phyloP scores from a whole-genome alignment of 176 grass and related monocot species.

The Paspalum notatum region DNA sequence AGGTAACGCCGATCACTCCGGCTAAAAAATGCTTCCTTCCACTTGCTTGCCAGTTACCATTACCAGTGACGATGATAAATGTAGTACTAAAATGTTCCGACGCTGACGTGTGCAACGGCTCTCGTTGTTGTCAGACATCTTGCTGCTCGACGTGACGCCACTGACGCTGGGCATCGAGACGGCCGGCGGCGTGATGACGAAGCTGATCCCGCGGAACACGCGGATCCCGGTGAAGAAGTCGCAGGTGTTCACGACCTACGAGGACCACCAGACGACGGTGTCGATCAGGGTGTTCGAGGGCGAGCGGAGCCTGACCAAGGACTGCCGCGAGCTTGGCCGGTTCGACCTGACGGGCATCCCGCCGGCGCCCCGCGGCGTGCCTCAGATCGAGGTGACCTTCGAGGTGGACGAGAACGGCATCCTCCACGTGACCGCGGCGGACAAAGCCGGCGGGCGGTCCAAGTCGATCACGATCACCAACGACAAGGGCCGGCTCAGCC shows the following conservation, averaged over 20 bases:
- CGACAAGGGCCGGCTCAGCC: slow-evolving; percentile 40
- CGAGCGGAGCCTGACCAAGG: slow-evolving; percentile 72
- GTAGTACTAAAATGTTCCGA: background rate
- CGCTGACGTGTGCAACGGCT: background rate
- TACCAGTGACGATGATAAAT: no score
- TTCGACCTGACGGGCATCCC: slow-evolving; percentile 74
- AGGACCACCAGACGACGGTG: slow-evolving; percentile 46
- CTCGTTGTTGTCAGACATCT: slow-evolving; percentile 6
- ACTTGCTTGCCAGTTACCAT: background rate
- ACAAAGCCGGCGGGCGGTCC: slow-evolving; percentile 30
- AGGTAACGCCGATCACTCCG: no score
- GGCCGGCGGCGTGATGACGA: slow-evolving; percentile 52
- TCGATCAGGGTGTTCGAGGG: slow-evolving; percentile 44
- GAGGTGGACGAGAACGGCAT: slow-evolving; percentile 45
- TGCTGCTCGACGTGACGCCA: slow-evolving; percentile 36
- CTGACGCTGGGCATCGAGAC: slow-evolving; percentile 48
- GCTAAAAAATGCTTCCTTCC: no score
- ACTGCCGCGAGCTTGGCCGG: slow-evolving; percentile 71
- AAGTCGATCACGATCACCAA: slow-evolving; percentile 41
- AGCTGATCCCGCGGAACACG: slow-evolving; percentile 55
- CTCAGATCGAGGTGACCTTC: slow-evolving; percentile 43
- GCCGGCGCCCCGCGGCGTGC: slow-evolving; percentile 52
- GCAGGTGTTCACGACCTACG: slow-evolving; percentile 49
- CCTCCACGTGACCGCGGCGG: slow-evolving; percentile 36
- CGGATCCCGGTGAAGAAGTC: slow-evolving; percentile 40